Percentiles rank a stretch among this genome's conserved stretches.
Conservation (phyloP, 805 yeast genomes). For the Wickerhamomyces ciferrii region DNA sequence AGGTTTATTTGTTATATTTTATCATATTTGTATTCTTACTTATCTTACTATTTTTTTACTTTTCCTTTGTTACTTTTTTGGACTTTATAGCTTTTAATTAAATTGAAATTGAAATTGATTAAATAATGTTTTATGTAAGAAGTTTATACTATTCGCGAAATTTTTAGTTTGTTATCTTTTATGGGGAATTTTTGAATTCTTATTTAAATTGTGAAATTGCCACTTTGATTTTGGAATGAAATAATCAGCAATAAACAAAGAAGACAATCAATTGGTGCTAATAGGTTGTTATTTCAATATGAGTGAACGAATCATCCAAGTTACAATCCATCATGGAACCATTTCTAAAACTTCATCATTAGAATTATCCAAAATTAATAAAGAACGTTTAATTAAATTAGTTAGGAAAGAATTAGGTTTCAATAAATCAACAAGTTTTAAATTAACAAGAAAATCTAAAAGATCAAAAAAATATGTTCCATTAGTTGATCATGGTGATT, state of each 20-base stretch:
- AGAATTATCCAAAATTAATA: neutral
- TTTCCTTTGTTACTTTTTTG: neutral
- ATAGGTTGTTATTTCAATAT: neutral
- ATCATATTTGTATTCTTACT: neutral
- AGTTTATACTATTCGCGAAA: neutral
- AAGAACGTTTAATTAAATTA: neutral
- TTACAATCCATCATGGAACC: neutral
- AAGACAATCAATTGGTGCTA: neutral
- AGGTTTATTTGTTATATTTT: no score
- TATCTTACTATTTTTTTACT: no score
- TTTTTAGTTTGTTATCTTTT: no score
- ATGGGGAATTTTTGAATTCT: no score
- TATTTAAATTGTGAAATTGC: neutral
- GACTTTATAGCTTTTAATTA: neutral
- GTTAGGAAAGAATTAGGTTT: neutral
- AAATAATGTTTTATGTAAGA: no score
- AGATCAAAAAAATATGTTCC: constrained; percentile 34
- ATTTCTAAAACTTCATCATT: no score
- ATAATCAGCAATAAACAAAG: neutral
- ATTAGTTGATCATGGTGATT: constrained; percentile 35
- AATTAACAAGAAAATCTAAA: constrained; percentile 39
- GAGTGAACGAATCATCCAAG: neutral
- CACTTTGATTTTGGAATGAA: neutral
- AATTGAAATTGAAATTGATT: no score
- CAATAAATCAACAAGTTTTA: neutral